Conservation (phyloP, 139 green algal species). For the Chlamydomonas incerta region DNA sequence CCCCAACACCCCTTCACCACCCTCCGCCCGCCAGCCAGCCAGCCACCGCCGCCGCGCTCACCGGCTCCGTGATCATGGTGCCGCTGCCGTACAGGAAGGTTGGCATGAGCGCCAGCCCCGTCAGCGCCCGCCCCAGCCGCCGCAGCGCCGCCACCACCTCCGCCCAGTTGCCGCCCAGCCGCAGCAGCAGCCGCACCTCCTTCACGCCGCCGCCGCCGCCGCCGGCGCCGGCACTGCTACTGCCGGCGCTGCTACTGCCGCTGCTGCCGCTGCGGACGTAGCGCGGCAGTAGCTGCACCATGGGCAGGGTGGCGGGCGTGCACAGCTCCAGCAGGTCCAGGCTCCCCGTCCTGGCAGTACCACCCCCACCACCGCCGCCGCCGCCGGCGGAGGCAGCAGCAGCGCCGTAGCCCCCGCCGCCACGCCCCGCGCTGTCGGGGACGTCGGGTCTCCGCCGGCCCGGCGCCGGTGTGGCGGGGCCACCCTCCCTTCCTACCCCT, state of each 20-base stretch:
- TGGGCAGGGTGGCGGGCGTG: not conserved
- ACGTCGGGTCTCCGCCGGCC: too few relatives aligned
- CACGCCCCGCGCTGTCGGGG: too few relatives aligned
- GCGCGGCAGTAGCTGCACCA: constrained; percentile 23
- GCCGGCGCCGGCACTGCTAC: not conserved
- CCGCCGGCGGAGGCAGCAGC: not conserved
- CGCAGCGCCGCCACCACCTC: constrained; percentile 17
- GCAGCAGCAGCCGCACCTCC: constrained; percentile 34
- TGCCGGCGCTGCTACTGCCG: too few relatives aligned
- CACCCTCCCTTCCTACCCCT: too few relatives aligned
- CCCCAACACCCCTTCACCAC: not conserved
- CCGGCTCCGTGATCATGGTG: constrained; percentile 18
- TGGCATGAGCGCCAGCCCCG: constrained; percentile 18
- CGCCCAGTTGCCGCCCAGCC: not conserved
- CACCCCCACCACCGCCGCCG: not conserved
- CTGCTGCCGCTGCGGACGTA: not conserved
- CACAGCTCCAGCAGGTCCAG: constrained; percentile 20
- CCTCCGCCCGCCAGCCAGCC: too few relatives aligned
- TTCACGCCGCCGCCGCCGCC: not conserved
- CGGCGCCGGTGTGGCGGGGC: too few relatives aligned
- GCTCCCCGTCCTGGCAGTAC: not conserved
- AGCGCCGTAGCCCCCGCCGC: too few relatives aligned
- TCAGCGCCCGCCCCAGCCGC: not conserved
- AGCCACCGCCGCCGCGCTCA: too few relatives aligned
- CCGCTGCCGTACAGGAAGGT: constrained; percentile 37